Base-by-base conservation (phyloP, 352 stramenopile species). In the Phytopythium kandeliae region DNA sequence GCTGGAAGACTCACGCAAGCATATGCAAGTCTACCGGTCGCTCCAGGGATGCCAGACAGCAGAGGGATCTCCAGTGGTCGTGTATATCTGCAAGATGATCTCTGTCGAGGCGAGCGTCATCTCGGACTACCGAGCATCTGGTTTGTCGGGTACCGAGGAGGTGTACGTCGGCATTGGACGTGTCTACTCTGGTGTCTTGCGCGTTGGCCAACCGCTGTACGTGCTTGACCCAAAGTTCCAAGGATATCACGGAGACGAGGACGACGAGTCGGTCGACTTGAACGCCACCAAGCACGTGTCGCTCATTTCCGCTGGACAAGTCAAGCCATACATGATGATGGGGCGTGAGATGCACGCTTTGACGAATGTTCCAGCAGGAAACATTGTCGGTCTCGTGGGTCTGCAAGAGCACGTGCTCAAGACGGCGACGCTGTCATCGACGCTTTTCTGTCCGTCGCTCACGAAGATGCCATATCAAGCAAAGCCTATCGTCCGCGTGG, bases 361-460 rank as follows among this genome's bases (percentile, higher is more conserved):
- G 43, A 85, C 96, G 48, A 96, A 99, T 74, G 97, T 99, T 54
- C 97, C 97, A 55, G 96, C 95, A 55, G 97, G 97, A 88, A 99
- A 99, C 94, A 99, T 96, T 62, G 99, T 95, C 72, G 97, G 83
- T 66, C 84, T 99, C 24, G 97, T 99, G 34, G 97, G 97, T 81
- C 95, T 99, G 16, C 97, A 99, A 85, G 95, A 99, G 78, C 99
- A 99, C 95, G 79, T 99, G 62, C 86, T 99, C 60, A 99, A 99
- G 94, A 98, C 88, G 62, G 97, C 96, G 81, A 99, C 97, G 50
- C 98, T n/a, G n/a, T n/a, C n/a, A n/a, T n/a, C n/a, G n/a, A n/a
- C n/a, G n/a, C n/a, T n/a, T n/a, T n/a, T n/a, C n/a, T n/a, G n/a
- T n/a, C n/a, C n/a, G n/a, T n/a, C n/a, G n/a, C n/a, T n/a, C n/a